phyloP scores from a whole-genome alignment of 1,284 basidiomycete genomes.

The Mycosarcoma mackinlayi region DNA sequence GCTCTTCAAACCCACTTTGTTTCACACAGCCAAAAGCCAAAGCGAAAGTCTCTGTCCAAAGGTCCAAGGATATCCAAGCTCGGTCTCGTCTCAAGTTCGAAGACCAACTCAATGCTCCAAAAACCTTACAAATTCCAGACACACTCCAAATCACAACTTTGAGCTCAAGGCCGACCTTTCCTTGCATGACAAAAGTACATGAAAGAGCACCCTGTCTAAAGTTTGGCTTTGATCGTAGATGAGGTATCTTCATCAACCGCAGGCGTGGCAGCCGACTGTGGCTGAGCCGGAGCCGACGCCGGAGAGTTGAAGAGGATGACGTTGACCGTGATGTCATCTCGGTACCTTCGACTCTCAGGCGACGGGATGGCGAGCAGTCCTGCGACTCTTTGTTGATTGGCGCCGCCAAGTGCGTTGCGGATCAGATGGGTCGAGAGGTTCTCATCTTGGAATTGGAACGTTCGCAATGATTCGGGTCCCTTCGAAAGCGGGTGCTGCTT shows the following conservation, averaged over 20 bases:
- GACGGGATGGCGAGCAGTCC: constrained; percentile 85
- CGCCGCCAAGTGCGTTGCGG: constrained; percentile 91
- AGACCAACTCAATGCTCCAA: no score
- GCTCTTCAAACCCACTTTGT: no score
- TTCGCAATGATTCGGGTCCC: constrained; percentile 46
- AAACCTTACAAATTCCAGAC: no score
- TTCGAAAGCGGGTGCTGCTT: constrained; percentile 63
- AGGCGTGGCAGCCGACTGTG: constrained; percentile 3
- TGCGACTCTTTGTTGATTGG: constrained; percentile 76
- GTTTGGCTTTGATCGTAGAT: constrained; percentile 29
- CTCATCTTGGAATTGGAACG: constrained; percentile 73
- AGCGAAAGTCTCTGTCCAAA: no score
- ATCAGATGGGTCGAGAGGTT: constrained; percentile 91
- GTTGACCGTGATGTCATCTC: constrained; percentile 62
- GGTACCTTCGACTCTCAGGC: constrained; percentile 74
- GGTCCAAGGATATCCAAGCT: no score
- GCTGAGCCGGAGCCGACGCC: constrained; percentile 12
- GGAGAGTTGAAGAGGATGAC: constrained; percentile 59
- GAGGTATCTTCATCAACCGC: neutral
- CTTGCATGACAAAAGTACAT: no score
- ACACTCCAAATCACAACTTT: no score
- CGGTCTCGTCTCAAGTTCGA: no score
- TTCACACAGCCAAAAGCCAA: no score
- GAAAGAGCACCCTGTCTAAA: constrained; percentile 2
- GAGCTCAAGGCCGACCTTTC: neutral